These are phyloP conservation scores for Lecanicillium sp. DNA, from an alignment of 2,329 filamentous ascomycete species.

Conservation along the genomic window DNA sequence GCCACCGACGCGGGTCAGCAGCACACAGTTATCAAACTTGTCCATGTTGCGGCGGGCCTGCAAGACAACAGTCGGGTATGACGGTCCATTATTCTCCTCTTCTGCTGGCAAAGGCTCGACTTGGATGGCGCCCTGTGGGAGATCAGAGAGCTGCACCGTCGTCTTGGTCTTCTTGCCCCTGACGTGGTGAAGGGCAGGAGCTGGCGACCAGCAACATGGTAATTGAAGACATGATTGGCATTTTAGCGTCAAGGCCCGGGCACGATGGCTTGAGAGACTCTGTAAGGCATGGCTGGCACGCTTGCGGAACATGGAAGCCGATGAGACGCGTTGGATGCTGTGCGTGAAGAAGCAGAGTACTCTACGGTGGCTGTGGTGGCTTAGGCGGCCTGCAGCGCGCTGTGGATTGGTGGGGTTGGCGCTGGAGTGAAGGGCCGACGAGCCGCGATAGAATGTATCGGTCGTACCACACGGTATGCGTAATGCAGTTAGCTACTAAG, in stretches of 20 bases:
- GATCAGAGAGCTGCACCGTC: conserved; percentile 47
- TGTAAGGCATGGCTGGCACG: not conserved
- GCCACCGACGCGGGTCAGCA: conserved; percentile 85
- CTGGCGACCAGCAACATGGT: not conserved
- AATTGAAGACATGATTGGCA: not conserved
- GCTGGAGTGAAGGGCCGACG: not conserved
- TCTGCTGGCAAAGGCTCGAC: conserved; percentile 22
- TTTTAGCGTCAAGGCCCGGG: not conserved
- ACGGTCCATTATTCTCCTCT: conserved; percentile 39
- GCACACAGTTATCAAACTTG: conserved; percentile 82
- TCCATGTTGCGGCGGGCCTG: conserved; percentile 86
- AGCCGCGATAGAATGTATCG: not conserved
- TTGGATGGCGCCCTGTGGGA: conserved; percentile 47
- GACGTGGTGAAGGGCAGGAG: not conserved
- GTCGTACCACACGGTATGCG: not conserved
- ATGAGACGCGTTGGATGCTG: not conserved
- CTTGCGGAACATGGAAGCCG: conserved; percentile 6
- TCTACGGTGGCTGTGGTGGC: not conserved
- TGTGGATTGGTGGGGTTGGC: not conserved
- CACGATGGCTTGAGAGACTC: not conserved
- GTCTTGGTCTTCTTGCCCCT: conserved; percentile 51
- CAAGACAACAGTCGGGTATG: conserved; percentile 82
- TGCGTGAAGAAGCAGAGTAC: not conserved
- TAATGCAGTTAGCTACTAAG: not conserved
- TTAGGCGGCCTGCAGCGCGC: not conserved